Evolutionary conservation across 2,329 filamentous ascomycete genomes (phyloP), one percentile per base, ranked within the genome.

Genomic region (Grosmannia clavigera): DNA sequence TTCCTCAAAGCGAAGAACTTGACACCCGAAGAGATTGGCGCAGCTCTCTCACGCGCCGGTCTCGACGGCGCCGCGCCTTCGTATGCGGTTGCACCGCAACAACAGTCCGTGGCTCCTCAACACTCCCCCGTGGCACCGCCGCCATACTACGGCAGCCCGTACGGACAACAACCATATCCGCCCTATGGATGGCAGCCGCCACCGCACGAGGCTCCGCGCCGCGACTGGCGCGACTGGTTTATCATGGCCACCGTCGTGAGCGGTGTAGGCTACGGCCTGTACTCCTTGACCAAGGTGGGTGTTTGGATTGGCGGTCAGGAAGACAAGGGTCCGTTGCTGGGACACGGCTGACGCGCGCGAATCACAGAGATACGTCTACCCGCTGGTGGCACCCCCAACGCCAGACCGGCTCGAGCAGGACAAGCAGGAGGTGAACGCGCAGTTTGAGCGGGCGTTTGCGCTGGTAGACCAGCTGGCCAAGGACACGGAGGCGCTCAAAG

Each of bases 141-240:
- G 46, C 71, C 72, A 55, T 76, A 76, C 64, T 77, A 79, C 67
- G 74, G 74, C 52, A 71, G 72, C 58, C 80, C 80, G 60, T 63
- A 62, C 12, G 63, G 58, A 29, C 73, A 74, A 59, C 71, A 77
- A 57, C 78, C 78, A 62, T 75, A 79, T 61, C 75, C 71, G 25
- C 74, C 74, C 1, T 77, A 78, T 61, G 75, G 78, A 65, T 85
- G 82, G 82, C 82, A 83, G 67, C 77, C 77, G 35, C 75, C 73
- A 33, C 58, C 81, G 3, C 79, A 79, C 1, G 77, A 81, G 60
- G 74, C 84, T 2, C 91, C 91, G 3, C 86, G 84, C 70, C 81
- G 94, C 69, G 94, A 99, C 74, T 99, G 94, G 94, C 83, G 95
- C 63, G 94, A 99, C 71, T 97, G 91, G 88, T 99, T 99, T 74